A percentile compares a stretch with the other conserved stretches of the same genome.
Evolutionary conservation across 2,329 filamentous ascomycete genomes (phyloP).

Genomic region (Cadophora sp.): DNA sequence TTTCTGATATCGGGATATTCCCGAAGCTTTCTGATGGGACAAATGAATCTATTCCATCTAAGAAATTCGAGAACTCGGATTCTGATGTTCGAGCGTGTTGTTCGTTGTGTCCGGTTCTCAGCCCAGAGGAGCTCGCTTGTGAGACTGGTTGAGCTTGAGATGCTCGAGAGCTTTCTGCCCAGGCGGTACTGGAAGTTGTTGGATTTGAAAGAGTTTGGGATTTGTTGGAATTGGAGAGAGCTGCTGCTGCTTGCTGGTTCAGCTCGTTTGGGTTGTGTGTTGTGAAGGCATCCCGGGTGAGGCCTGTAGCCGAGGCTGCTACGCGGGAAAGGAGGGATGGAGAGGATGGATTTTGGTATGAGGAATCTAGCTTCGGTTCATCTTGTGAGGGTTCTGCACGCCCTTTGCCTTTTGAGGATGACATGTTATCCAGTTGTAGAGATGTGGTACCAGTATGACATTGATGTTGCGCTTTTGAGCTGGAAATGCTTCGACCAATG

Average conservation of each 20-base stretch:
- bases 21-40: conserved; percentile 32
- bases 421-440: conserved; percentile 22
- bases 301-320: conserved; percentile 46
- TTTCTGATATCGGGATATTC: conserved; percentile 5
- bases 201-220: conserved; percentile 28
- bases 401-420: conserved; percentile 39
- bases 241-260: conserved; percentile 31
- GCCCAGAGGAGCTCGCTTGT: conserved; percentile 18
- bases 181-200: conserved; percentile 30
- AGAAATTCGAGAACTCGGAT: conserved; percentile 42
- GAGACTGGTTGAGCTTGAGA: conserved; percentile 19
- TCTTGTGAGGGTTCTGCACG: conserved; percentile 25
- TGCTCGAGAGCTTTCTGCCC: conserved; percentile 36
- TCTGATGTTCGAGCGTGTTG: conserved; percentile 39
- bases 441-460: neutral
- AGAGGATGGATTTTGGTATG: neutral
- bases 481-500: neutral
- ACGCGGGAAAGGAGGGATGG: conserved; percentile 40
- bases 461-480: neutral
- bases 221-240: conserved; percentile 41
- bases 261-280: conserved; percentile 34
- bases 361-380: conserved; percentile 1
- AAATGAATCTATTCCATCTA: conserved; percentile 41
- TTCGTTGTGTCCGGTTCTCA: conserved; percentile 37
- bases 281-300: conserved; percentile 46